A percentile compares a stretch with the other conserved stretches of the same genome.
Conservation (phyloP, 495 filamentous ascomycete genomes). For the Neurospora intermedia region DNA sequence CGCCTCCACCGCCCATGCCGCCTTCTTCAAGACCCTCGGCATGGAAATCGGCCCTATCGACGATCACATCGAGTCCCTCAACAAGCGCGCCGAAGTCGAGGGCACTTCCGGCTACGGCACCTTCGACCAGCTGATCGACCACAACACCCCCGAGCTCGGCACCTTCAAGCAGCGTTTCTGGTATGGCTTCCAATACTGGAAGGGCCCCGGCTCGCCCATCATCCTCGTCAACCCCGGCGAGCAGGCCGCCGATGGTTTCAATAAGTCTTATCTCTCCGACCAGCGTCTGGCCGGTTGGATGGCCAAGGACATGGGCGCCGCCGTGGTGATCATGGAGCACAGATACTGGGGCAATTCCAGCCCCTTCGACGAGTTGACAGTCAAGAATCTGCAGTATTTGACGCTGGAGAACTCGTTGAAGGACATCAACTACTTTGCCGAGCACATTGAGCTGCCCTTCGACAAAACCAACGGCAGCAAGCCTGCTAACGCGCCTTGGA, state of each 20-base stretch:
- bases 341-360: conserved; percentile 54
- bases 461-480: conserved; percentile 41
- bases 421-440: conserved; percentile 54
- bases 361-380: conserved; percentile 43
- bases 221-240: conserved; percentile 49
- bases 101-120: conserved; percentile 20
- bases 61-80: conserved; percentile 3
- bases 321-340: conserved; percentile 49
- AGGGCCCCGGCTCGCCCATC: conserved; percentile 22
- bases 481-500: conserved; percentile 49
- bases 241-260: conserved; percentile 38
- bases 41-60: conserved; percentile 20
- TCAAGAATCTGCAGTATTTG: conserved; percentile 48
- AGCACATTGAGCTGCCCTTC: conserved; percentile 46
- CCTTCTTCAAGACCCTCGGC: conserved; percentile 5
- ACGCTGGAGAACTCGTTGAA: conserved; percentile 53
- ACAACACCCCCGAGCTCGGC: conserved; percentile 19
- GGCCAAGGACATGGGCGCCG: conserved; percentile 45
- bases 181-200: conserved; percentile 22
- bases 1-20: conserved; percentile 2
- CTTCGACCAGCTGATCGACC: conserved; percentile 27
- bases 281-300: conserved; percentile 35
- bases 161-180: conserved; percentile 27
- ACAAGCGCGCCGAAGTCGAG: conserved; percentile 11
- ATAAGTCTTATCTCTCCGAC: conserved; percentile 28